Conservation (phyloP, 345 rosid species). For the Mangifera indica region DNA sequence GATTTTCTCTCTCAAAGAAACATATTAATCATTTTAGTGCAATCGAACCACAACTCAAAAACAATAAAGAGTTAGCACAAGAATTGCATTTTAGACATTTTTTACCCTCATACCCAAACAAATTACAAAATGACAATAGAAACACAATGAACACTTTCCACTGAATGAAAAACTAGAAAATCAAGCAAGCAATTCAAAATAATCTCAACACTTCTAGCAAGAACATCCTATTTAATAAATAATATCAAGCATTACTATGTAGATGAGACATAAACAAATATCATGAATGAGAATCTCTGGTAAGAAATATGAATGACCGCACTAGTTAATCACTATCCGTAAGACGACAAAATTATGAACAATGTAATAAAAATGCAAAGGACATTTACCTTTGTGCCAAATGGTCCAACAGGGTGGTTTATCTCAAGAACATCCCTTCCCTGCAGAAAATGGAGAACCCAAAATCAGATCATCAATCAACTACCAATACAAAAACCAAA, state of each 20-base stretch:
- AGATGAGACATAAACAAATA: neutral
- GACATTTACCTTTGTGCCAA: constrained; percentile 82
- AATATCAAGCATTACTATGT: neutral
- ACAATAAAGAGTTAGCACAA: too few species aligned
- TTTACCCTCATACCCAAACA: too few species aligned
- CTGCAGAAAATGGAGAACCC: constrained; percentile 31
- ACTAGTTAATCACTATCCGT: neutral
- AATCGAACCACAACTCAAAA: too few species aligned
- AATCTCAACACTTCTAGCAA: neutral
- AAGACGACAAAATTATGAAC: neutral
- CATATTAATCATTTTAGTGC: too few species aligned
- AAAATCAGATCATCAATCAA: neutral
- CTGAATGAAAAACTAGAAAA: neutral
- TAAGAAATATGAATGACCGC: neutral
- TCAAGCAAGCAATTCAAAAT: neutral
- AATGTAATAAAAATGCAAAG: neutral
- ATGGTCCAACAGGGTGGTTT: constrained; percentile 74
- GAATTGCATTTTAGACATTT: too few species aligned
- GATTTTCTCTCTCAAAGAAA: too few species aligned
- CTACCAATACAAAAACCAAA: neutral
- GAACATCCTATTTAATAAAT: neutral
- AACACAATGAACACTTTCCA: neutral
- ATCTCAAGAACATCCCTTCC: constrained; percentile 74
- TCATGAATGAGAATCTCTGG: neutral
- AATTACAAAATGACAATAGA: too few species aligned